These are phyloP conservation scores for Scutellaria minor DNA, from an alignment of 257 asterid genomes.

Conservation along the genomic window DNA sequence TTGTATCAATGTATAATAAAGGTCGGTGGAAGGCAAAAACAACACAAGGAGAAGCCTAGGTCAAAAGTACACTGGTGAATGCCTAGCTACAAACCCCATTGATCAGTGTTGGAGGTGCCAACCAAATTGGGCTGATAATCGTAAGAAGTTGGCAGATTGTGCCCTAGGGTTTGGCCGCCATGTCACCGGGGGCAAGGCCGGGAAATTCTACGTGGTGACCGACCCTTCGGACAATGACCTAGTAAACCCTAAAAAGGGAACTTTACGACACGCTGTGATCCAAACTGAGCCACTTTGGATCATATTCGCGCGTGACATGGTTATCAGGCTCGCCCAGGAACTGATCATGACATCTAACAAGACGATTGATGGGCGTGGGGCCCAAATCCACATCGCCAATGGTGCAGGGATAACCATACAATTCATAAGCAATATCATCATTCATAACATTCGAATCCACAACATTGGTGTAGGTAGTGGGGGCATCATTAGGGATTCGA, in stretches of 20 bases:
- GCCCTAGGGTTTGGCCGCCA: conserved; percentile 65
- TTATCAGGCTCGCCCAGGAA: conserved; percentile 50
- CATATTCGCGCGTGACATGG: conserved; percentile 46
- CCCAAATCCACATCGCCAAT: conserved; percentile 46
- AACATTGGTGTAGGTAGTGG: conserved; percentile 53
- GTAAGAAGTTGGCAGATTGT: conserved; percentile 46
- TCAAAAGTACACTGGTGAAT: conserved; percentile 26
- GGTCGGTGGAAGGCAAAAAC: conserved; percentile 35
- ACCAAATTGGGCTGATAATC: conserved; percentile 50
- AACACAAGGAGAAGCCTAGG: conserved; percentile 44
- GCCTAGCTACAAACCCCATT: conserved; percentile 69
- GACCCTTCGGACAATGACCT: conserved; percentile 57
- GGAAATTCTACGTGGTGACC: conserved; percentile 52
- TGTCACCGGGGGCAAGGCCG: conserved; percentile 61
- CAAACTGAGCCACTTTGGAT: conserved; percentile 66
- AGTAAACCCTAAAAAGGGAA: conserved; percentile 58
- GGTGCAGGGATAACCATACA: conserved; percentile 68
- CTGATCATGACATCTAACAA: conserved; percentile 61
- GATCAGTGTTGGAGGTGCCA: conserved; percentile 69
- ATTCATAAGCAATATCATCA: conserved; percentile 49
- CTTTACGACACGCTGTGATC: conserved; percentile 58
- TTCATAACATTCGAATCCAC: conserved; percentile 50
- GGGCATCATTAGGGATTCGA: conserved; percentile 58
- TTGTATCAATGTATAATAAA: neutral
- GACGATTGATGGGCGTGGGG: conserved; percentile 76